These are phyloP conservation scores for Musa schizocarpa DNA, from an alignment of 176 grass and related monocot species.

Conservation along the genomic window DNA sequence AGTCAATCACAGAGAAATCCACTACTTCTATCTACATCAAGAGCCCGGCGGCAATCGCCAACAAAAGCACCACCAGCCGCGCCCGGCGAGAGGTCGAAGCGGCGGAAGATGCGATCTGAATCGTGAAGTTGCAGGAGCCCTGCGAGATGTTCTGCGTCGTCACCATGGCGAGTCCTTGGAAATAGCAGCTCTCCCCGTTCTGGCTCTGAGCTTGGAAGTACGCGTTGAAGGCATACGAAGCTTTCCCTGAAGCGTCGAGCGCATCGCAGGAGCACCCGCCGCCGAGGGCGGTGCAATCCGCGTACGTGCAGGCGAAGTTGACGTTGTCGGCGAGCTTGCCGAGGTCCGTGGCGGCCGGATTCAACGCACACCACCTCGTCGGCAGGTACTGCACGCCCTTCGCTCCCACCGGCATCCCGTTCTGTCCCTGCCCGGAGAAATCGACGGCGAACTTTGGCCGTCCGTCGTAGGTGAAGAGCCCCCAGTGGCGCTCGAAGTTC, in stretches of 20 bases:
- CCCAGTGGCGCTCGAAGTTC: neutral
- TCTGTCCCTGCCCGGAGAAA: neutral
- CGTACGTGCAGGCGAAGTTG: conserved; percentile 7
- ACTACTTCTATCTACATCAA: too few relatives aligned
- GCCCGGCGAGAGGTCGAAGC: neutral
- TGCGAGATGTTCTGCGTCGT: conserved; percentile 35
- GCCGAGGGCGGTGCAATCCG: neutral
- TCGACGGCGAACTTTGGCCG: neutral
- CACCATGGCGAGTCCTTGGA: conserved; percentile 47
- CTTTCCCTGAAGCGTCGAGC: neutral
- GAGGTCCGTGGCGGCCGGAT: neutral
- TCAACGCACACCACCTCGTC: neutral
- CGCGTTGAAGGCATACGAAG: conserved; percentile 50
- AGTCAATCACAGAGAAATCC: too few relatives aligned
- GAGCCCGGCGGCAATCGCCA: neutral
- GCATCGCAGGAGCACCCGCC: neutral
- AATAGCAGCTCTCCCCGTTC: conserved; percentile 41
- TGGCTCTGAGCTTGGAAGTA: conserved; percentile 66
- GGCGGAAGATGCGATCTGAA: conserved; percentile 23
- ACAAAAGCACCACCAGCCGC: neutral
- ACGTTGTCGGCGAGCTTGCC: conserved; percentile 23
- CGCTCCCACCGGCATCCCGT: neutral
- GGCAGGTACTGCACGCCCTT: neutral
- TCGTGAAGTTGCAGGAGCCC: conserved; percentile 29
- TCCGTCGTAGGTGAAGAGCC: neutral